Evolutionary conservation across 73 alveolate genomes (phyloP).

Genomic region (Stentor roeselii): DNA sequence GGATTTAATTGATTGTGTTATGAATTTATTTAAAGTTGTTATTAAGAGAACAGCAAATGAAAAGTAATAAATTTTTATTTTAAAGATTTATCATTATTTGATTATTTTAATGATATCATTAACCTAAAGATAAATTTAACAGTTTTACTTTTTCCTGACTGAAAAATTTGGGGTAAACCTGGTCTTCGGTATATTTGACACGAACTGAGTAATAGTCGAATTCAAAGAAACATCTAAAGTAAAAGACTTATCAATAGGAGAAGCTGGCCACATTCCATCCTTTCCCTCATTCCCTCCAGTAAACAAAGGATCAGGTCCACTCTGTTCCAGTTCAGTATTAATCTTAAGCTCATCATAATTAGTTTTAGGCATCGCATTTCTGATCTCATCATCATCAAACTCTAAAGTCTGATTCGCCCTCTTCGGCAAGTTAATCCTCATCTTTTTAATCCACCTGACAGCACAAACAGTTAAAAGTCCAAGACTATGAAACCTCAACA

Average conservation of each 20-base stretch:
- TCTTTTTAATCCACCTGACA: slow-evolving; percentile 10
- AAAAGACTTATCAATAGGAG: neutral
- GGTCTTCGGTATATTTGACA: slow-evolving; percentile 9
- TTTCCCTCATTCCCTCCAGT: neutral
- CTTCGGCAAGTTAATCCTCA: slow-evolving; percentile 16
- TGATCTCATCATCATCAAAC: neutral
- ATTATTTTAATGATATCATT: too few species aligned
- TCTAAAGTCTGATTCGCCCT: neutral
- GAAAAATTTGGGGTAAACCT: slow-evolving; percentile 16
- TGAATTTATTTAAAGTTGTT: too few species aligned
- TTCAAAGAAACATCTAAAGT: neutral
- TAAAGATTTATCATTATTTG: too few species aligned
- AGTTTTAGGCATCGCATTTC: neutral
- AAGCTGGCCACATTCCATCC: neutral
- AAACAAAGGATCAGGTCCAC: neutral
- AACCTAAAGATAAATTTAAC: too few species aligned
- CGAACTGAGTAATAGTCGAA: neutral
- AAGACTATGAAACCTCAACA: slow-evolving; percentile 20
- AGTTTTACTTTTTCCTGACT: too few species aligned
- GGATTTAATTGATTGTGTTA: too few species aligned
- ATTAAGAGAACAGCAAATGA: too few species aligned
- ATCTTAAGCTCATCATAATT: neutral
- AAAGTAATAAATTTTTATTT: too few species aligned
- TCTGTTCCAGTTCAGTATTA: neutral
- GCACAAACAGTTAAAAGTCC: slow-evolving; percentile 10